Evolutionary conservation across 352 stramenopile genomes (phyloP).

Genomic region (Phytophthora europaea): DNA sequence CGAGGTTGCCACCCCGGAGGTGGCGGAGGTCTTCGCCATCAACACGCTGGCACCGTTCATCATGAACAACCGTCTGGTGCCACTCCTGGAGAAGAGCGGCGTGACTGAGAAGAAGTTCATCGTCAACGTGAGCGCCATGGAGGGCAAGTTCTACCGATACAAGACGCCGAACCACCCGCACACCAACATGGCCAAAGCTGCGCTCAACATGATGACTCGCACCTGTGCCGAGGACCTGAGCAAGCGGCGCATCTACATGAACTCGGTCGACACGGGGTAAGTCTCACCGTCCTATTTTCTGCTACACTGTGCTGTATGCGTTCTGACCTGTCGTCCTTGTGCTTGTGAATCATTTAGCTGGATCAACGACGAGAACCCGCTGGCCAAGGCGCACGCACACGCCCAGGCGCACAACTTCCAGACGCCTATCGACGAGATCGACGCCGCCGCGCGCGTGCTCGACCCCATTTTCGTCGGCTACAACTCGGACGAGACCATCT

Average conservation of each 20-base stretch:
- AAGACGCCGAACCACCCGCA: slow-evolving; percentile 98
- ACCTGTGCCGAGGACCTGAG: slow-evolving; percentile 96
- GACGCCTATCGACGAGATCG: slow-evolving; percentile 98
- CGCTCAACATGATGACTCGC: slow-evolving; percentile 99
- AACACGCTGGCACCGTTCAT: slow-evolving; percentile 98
- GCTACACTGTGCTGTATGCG: background rate
- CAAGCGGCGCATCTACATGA: slow-evolving; percentile 97
- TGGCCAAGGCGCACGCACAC: slow-evolving; percentile 94
- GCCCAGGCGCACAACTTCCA: slow-evolving; percentile 94
- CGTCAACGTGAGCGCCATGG: slow-evolving; percentile 98
- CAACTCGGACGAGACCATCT: slow-evolving; percentile 71
- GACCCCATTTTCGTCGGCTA: slow-evolving; percentile 95
- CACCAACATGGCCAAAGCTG: slow-evolving; percentile 99
- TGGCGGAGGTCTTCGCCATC: slow-evolving; percentile 93
- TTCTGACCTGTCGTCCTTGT: background rate
- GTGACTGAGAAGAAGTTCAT: slow-evolving; percentile 91
- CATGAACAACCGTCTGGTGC: slow-evolving; percentile 95
- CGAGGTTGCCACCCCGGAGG: slow-evolving; percentile 90
- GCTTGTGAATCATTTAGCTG: slow-evolving; percentile 61
- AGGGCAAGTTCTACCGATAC: slow-evolving; percentile 98
- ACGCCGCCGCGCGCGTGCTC: slow-evolving; percentile 95
- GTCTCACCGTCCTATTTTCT: slow-evolving; percentile 22
- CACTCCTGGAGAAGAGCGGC: slow-evolving; percentile 83
- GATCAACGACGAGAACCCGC: slow-evolving; percentile 99
- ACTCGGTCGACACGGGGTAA: slow-evolving; percentile 97